Percentiles rank a stretch among this genome's conserved stretches.
These are phyloP conservation scores for Setaria italica DNA, from an alignment of 202 grass and related monocot genomes.

Conservation along the genomic window DNA sequence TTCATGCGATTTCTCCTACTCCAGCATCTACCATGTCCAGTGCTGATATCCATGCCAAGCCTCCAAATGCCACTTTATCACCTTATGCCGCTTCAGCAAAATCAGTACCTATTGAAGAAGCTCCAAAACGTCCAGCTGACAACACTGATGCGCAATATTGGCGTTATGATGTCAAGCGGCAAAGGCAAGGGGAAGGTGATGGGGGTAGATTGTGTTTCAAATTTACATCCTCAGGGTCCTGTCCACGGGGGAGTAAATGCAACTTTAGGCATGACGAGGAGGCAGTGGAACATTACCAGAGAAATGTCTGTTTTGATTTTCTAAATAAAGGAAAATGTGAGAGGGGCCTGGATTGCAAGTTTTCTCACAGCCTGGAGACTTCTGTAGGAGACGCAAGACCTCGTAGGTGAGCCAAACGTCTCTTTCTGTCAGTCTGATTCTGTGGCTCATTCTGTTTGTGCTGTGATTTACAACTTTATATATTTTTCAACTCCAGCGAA, in stretches of 20 bases:
- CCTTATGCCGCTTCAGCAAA: conserved; percentile 64
- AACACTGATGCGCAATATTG: conserved; percentile 72
- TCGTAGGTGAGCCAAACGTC: conserved; percentile 54
- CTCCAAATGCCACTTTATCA: conserved; percentile 81
- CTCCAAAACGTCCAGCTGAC: conserved; percentile 61
- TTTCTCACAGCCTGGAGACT: conserved; percentile 68
- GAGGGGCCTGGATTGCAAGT: conserved; percentile 74
- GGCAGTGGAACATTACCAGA: conserved; percentile 68
- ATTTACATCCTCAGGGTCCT: conserved; percentile 84
- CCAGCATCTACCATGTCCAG: conserved; percentile 87
- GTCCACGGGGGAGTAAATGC: conserved; percentile 67
- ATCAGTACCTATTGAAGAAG: conserved; percentile 58
- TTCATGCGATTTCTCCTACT: conserved; percentile 98
- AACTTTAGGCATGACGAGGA: conserved; percentile 71
- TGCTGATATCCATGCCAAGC: conserved; percentile 71
- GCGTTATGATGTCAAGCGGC: conserved; percentile 92
- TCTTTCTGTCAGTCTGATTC: neutral
- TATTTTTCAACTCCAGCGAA: conserved; percentile 50
- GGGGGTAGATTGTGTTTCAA: conserved; percentile 71
- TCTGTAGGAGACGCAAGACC: conserved; percentile 56
- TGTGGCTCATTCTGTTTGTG: neutral
- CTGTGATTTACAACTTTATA: conserved; percentile 25
- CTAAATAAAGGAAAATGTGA: conserved; percentile 95
- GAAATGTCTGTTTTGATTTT: conserved; percentile 97
- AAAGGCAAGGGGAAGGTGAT: conserved; percentile 61